Evolutionary conservation across 2,329 filamentous ascomycete species (phyloP).

Genomic region (Tolypocladium pustulatum): DNA sequence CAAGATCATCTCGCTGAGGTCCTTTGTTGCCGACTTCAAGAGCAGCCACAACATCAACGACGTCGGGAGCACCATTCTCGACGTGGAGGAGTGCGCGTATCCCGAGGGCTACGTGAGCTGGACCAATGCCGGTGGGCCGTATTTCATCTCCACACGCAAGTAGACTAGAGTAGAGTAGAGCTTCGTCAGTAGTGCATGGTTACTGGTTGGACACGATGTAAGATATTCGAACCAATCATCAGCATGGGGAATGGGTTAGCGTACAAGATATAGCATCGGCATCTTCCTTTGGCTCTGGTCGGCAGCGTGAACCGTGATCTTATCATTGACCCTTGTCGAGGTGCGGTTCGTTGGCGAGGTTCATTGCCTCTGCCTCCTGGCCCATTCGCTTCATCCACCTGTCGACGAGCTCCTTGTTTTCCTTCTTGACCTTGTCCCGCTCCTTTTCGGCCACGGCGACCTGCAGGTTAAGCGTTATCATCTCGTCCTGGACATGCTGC

Average conservation of each 20-base stretch:
- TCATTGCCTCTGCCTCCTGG: constrained; percentile 81
- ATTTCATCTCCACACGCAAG: constrained; percentile 81
- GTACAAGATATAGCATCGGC: constrained; percentile 21
- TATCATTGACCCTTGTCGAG: constrained; percentile 13
- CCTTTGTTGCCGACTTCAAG: constrained; percentile 74
- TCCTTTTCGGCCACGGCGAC: constrained; percentile 76
- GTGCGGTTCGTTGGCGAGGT: constrained; percentile 48
- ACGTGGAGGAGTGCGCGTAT: constrained; percentile 55
- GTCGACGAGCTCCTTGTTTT: constrained; percentile 83
- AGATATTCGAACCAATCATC: constrained; percentile 2
- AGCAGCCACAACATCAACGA: constrained; percentile 68
- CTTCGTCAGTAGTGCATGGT: constrained; percentile 17
- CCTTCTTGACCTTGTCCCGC: constrained; percentile 59
- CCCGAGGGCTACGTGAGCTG: constrained; percentile 77
- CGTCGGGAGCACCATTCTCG: constrained; percentile 70
- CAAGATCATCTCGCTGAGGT: constrained; percentile 83
- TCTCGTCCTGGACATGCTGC: constrained; percentile 81
- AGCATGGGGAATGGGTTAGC: constrained; percentile 7
- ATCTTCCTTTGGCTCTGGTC: constrained; percentile 1
- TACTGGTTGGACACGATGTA: constrained; percentile 7
- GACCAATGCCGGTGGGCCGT: constrained; percentile 74
- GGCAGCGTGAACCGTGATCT: neutral
- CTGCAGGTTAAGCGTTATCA: constrained; percentile 78
- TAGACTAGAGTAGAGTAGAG: constrained; percentile 20
- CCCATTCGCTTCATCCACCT: constrained; percentile 87